Percentiles rank a stretch among this genome's conserved stretches.
phyloP scores from a whole-genome alignment of 345 rosid species.

The Brassica incana region DNA sequence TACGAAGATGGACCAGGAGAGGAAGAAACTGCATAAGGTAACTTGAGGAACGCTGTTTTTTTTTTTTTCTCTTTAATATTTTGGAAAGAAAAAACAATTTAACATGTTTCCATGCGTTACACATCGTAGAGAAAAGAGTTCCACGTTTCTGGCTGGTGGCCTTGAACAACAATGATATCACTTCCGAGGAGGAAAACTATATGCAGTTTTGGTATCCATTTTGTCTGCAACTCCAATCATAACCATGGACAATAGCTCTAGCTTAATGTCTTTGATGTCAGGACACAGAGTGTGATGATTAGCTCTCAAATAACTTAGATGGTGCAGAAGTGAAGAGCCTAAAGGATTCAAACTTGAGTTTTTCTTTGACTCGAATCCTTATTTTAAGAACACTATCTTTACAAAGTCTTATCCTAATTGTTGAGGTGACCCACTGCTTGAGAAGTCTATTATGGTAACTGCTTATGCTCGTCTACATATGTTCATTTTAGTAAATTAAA shows the following conservation, averaged over 20 bases:
- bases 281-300: slow-evolving; percentile 87
- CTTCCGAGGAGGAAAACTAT: slow-evolving; percentile 62
- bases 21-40: slow-evolving; percentile 58
- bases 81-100: neutral
- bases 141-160: slow-evolving; percentile 85
- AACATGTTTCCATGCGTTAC: neutral
- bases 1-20: slow-evolving; percentile 13
- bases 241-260: neutral
- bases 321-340: slow-evolving; percentile 68
- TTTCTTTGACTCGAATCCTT: neutral
- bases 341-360: slow-evolving; percentile 93
- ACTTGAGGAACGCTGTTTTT: neutral
- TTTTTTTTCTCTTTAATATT: neutral
- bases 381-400: slow-evolving; percentile 66
- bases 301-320: slow-evolving; percentile 72
- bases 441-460: slow-evolving; percentile 78
- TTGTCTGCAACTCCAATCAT: neutral
- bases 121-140: slow-evolving; percentile 72
- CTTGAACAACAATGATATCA: slow-evolving; percentile 82
- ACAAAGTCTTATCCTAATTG: slow-evolving; percentile 86
- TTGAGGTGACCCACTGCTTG: slow-evolving; percentile 86
- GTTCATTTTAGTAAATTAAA: neutral
- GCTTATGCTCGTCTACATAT: neutral
- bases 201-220: neutral
- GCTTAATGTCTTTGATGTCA: slow-evolving; percentile 23